A percentile compares a stretch with the other conserved stretches of the same genome.
phyloP scores from a whole-genome alignment of 2,329 filamentous ascomycete species.

The Knoxdaviesia proteae region DNA sequence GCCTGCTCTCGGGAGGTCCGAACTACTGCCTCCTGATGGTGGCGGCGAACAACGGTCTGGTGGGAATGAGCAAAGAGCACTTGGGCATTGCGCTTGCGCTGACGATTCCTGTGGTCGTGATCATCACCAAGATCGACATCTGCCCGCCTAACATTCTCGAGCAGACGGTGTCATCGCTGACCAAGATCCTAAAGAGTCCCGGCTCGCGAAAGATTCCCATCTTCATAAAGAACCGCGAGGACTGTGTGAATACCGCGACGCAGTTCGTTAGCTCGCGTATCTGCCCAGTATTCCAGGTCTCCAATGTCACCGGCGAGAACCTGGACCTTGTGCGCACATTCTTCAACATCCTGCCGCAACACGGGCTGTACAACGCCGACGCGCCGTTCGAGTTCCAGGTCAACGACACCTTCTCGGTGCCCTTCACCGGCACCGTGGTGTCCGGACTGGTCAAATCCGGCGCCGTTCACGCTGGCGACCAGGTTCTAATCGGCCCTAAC shows the following conservation, averaged over 20 bases:
- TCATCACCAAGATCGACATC: conserved; percentile 96
- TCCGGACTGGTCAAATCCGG: conserved; percentile 81
- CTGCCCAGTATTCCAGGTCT: conserved; percentile 93
- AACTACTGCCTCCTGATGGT: conserved; percentile 98
- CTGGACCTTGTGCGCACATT: conserved; percentile 82
- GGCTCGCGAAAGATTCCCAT: conserved; percentile 90
- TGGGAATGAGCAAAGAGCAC: conserved; percentile 98
- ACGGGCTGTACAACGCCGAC: conserved; percentile 75
- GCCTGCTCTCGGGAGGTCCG: conserved; percentile 78
- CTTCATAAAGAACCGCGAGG: conserved; percentile 78
- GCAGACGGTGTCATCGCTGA: conserved; percentile 81
- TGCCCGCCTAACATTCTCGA: conserved; percentile 89
- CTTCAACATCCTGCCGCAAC: conserved; percentile 83
- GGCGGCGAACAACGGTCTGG: conserved; percentile 87
- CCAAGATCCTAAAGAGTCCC: conserved; percentile 80
- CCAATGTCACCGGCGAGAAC: conserved; percentile 86
- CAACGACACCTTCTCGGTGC: conserved; percentile 95
- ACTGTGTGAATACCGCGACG: conserved; percentile 84
- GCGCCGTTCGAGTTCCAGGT: conserved; percentile 87
- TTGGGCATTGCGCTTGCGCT: conserved; percentile 82
- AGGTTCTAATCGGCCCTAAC: conserved; percentile 74
- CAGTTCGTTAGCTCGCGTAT: conserved; percentile 93
- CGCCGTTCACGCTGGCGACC: conserved; percentile 77
- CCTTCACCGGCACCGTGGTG: conserved; percentile 89
- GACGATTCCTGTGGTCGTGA: conserved; percentile 94